phyloP scores from a whole-genome alignment of 1,284 basidiomycete species.

The Vanrija humicola region DNA sequence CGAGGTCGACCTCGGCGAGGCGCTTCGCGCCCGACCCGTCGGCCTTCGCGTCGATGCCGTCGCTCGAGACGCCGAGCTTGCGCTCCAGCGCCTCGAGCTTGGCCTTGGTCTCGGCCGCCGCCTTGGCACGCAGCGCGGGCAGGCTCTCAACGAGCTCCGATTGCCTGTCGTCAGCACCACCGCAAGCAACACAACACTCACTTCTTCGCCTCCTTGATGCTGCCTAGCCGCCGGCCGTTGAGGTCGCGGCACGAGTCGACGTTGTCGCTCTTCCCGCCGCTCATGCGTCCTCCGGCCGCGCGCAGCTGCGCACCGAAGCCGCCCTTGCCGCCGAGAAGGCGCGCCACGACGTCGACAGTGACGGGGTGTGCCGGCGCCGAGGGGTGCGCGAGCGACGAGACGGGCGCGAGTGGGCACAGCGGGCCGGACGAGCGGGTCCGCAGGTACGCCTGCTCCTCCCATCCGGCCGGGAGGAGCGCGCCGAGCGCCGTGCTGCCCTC shows the following conservation, averaged over 20 bases:
- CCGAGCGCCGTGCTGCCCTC: constrained; percentile 19
- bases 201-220: constrained; percentile 94
- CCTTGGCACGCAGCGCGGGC: constrained; percentile 73
- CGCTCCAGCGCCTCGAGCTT: constrained; percentile 82
- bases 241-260: constrained; percentile 94
- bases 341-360: constrained; percentile 42
- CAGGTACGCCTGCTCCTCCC: constrained; percentile 25
- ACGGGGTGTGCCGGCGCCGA: constrained; percentile 22
- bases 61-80: constrained; percentile 64
- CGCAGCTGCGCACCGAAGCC: constrained; percentile 95
- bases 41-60: constrained; percentile 2
- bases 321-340: constrained; percentile 86
- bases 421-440: constrained; percentile 31
- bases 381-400: constrained; percentile 12
- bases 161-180: constrained; percentile 56
- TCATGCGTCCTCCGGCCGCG: constrained; percentile 96
- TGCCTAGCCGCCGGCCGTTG: constrained; percentile 81
- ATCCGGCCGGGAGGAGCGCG: constrained; percentile 13
- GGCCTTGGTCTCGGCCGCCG: constrained; percentile 71
- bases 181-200: constrained; percentile 41
- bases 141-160: constrained; percentile 85
- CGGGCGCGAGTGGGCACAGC: constrained; percentile 19
- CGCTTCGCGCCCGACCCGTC: constrained; percentile 30
- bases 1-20: constrained; percentile 51
- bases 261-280: constrained; percentile 88